These are phyloP conservation scores for Echria macrotheca DNA, from an alignment of 495 filamentous ascomycete genomes.

Conservation along the genomic window DNA sequence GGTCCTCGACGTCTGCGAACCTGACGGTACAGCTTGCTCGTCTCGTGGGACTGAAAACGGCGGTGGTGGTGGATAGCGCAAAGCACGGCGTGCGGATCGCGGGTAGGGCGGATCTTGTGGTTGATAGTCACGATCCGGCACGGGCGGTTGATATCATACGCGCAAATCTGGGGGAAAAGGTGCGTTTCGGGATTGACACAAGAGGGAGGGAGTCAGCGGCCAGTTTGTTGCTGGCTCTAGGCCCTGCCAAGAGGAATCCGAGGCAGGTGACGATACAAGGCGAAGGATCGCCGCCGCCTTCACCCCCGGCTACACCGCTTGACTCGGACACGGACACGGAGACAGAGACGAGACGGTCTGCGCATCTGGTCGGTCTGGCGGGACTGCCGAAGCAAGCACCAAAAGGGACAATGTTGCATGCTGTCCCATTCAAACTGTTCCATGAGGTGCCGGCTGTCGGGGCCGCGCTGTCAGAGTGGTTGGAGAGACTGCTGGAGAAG, in stretches of 20 bases:
- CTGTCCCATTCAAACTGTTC: conserved; percentile 64
- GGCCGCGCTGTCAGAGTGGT: conserved; percentile 51
- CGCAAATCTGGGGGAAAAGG: conserved; percentile 44
- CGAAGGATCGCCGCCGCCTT: conserved; percentile 9
- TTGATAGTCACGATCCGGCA: conserved; percentile 54
- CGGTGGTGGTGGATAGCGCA: conserved; percentile 55
- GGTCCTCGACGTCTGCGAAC: conserved; percentile 57
- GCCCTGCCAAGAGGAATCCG: conserved; percentile 13
- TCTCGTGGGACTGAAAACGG: conserved; percentile 51
- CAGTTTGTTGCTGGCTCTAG: conserved; percentile 43
- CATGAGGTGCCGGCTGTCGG: conserved; percentile 55
- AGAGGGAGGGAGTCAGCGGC: conserved; percentile 54
- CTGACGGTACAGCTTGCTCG: conserved; percentile 57
- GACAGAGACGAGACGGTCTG: too few relatives aligned
- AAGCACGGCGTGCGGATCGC: conserved; percentile 48
- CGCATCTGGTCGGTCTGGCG: conserved; percentile 58
- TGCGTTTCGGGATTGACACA: conserved; percentile 60
- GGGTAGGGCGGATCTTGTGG: conserved; percentile 52
- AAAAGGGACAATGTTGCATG: conserved; percentile 45
- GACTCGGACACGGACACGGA: conserved; percentile 20
- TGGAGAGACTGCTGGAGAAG: conserved; percentile 51
- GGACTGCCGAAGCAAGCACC: conserved; percentile 50
- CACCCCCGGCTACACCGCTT: conserved; percentile 21
- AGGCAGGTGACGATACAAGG: background rate
- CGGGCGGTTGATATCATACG: conserved; percentile 58